Percentiles rank a stretch among this genome's conserved stretches.
Evolutionary conservation across 306 rosid species (phyloP).

Genomic region (Vigna mungo): DNA sequence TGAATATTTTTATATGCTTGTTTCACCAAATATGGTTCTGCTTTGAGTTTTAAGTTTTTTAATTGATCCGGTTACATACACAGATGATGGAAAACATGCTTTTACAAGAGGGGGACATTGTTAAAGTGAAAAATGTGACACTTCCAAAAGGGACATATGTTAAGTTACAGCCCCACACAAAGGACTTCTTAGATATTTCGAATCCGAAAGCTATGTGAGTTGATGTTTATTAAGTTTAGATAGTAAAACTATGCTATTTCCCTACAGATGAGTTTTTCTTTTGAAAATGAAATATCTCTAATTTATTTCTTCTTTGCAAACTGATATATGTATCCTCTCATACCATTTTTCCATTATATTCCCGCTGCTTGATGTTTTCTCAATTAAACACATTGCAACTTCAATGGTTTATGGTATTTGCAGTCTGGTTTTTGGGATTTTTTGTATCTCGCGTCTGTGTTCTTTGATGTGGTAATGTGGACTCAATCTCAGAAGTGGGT

Average conservation of each 20-base stretch:
- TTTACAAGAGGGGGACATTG: conserved; percentile 91
- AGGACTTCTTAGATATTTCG: conserved; percentile 93
- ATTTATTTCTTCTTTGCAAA: conserved; percentile 15
- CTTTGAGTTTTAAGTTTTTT: conserved; percentile 25
- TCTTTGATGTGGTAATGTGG: not conserved
- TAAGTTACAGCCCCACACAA: conserved; percentile 97
- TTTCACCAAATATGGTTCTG: conserved; percentile 27
- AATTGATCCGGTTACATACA: conserved; percentile 27
- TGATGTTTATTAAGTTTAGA: conserved; percentile 34
- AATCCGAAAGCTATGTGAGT: conserved; percentile 99
- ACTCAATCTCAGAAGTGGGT: not conserved
- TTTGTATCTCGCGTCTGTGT: not conserved
- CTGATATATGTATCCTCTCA: conserved; percentile 6
- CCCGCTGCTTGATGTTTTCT: conserved; percentile 24
- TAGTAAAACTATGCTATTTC: conserved; percentile 22
- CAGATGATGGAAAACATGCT: conserved; percentile 99
- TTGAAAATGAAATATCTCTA: conserved; percentile 34
- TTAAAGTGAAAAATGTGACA: conserved; percentile 86
- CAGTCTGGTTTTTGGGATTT: not conserved
- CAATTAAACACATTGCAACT: not conserved
- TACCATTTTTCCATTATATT: conserved; percentile 5
- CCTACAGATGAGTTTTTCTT: conserved; percentile 14
- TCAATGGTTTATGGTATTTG: not conserved
- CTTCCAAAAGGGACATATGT: conserved; percentile 98
- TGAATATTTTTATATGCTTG: conserved; percentile 40